Evolutionary conservation across 306 rosid species (phyloP), one percentile per base, ranked within the genome.

Genomic region (Quercus engelmannii): DNA sequence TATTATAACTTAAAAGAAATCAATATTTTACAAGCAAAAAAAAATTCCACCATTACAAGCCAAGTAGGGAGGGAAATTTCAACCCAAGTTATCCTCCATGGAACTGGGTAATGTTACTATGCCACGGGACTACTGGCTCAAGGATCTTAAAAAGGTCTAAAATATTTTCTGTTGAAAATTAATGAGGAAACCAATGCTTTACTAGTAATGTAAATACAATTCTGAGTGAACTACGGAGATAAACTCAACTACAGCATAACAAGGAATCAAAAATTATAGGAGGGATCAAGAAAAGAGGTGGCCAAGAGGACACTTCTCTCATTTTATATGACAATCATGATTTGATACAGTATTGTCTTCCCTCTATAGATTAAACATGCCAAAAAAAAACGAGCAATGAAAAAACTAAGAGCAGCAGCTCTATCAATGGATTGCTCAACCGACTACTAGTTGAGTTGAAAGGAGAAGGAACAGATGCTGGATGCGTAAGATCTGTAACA

Each of bases 391-490:
- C 7, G 61, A 78, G 79, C 49, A 80, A n/a, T 8, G 78, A 52
- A 63, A 28, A 56, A 46, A 65, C 46, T 12, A 77, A 20, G 49
- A 77, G 65, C 4, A 80, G 28, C 26, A 74, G 75, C 80, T 74
- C 75, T 15, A 52, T 28, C 8, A 80, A 31, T 3, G 76, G 35
- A 76, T 52, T 63, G 64, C 74, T 46, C 21, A 69, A 25, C 61
- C 33, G 33, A n/a, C 73, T 14, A 23, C 83, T 2, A 58, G 56
- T 35, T 17, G 86, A 80, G 62, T 4, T 0, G 75, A 61, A 35
- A 72, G 67, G 83, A 54, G 84, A 4, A 35, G 78, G 71, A 64
- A 12, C 23, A 7, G 85, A 55, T 13, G 5, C 46, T 10, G 86
- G 89, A 46, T 15, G 46, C 5, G 13, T 7, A 56, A 30, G 64